Evolutionary conservation across 495 filamentous ascomycete species (phyloP).

Genomic region (Podospora conica): DNA sequence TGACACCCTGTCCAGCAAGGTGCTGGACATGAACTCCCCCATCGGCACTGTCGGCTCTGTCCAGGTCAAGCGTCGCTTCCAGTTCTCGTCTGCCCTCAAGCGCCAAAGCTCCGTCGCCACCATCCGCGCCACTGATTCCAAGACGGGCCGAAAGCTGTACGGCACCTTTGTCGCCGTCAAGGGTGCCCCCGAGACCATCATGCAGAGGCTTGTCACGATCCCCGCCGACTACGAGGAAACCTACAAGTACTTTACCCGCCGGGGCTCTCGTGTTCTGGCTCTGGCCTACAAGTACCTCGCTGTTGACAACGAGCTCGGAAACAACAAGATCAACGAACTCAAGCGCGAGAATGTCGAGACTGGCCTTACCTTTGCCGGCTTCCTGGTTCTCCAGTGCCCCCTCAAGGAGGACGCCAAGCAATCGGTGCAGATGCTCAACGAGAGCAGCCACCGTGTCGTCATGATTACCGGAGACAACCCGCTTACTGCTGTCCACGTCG

Average conservation of each 20-base stretch:
- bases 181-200: conserved; percentile 93
- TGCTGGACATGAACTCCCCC: conserved; percentile 32
- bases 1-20: conserved; percentile 65
- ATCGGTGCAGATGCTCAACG: conserved; percentile 93
- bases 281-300: conserved; percentile 90
- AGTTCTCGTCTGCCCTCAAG: conserved; percentile 96
- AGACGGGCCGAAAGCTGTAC: conserved; percentile 63
- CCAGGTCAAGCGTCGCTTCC: conserved; percentile 92
- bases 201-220: conserved; percentile 76
- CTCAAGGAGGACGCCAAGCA: conserved; percentile 95
- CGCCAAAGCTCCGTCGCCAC: conserved; percentile 91
- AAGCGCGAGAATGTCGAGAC: conserved; percentile 88
- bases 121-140: conserved; percentile 58
- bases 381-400: conserved; percentile 90
- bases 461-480: conserved; percentile 99
- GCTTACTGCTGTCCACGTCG: conserved; percentile 92
- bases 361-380: conserved; percentile 82
- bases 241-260: conserved; percentile 94
- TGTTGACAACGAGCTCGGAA: conserved; percentile 69
- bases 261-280: conserved; percentile 86
- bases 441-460: conserved; percentile 94
- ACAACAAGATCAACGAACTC: conserved; percentile 81
- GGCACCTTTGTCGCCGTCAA: conserved; percentile 92
- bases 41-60: conserved; percentile 52
- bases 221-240: conserved; percentile 95